Evolutionary conservation across 108 stramenopile genomes (phyloP).

Genomic region (Nitzschia sp.): DNA sequence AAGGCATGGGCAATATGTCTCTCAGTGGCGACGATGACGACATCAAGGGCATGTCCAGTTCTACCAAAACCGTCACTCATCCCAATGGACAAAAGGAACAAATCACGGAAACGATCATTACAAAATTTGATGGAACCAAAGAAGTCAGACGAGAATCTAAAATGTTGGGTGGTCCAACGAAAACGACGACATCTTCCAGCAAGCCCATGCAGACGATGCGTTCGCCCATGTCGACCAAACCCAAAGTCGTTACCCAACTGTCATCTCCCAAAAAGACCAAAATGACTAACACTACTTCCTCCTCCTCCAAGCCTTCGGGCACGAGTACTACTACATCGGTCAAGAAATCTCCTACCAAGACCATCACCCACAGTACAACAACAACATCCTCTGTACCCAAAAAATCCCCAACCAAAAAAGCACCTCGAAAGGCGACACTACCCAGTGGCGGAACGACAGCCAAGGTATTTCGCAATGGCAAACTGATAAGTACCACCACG

Average conservation of each 20-base stretch:
- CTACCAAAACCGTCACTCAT: constrained; percentile 8
- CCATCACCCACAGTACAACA: background rate
- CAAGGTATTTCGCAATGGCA: too few species aligned
- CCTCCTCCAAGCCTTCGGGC: too few species aligned
- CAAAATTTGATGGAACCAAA: constrained; percentile 9
- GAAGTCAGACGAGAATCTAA: constrained; percentile 1
- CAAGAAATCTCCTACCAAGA: too few species aligned
- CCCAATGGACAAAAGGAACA: constrained; percentile 20
- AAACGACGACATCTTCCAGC: background rate
- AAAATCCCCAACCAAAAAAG: background rate
- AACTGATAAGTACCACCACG: too few species aligned
- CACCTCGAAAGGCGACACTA: background rate
- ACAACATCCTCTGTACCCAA: background rate
- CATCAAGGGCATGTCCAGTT: constrained; percentile 19
- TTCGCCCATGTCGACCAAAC: background rate
- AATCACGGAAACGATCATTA: constrained; percentile 19
- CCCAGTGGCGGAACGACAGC: too few species aligned
- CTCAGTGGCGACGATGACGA: background rate
- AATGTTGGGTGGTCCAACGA: background rate
- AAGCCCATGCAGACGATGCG: background rate
- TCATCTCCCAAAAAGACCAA: background rate
- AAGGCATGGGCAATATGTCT: too few species aligned
- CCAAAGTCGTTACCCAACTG: background rate
- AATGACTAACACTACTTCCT: background rate
- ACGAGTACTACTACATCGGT: too few species aligned